Base-by-base conservation (phyloP, 805 yeast genomes). In the Starmerella stigmatis region DNA sequence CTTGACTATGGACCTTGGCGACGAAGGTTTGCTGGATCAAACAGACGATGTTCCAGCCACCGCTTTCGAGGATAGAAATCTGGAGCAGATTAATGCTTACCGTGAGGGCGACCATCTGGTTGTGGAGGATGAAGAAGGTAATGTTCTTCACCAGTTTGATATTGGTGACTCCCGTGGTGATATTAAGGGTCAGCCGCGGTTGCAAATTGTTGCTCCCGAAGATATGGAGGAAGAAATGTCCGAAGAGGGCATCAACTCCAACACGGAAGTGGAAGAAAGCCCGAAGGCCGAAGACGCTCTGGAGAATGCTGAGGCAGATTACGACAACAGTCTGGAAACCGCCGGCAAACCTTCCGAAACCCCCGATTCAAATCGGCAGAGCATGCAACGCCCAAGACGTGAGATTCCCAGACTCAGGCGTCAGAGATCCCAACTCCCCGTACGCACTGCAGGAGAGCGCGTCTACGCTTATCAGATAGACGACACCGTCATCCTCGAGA, bases 81-180 rank as follows among this genome's bases (percentile, higher is more conserved):
- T 58, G 23, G 47, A 51, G 5, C 62, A 57, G 16, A 45, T 58
- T 29, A 61, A 65, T 28, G 80, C 78, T 0, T 81, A 74, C 60
- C 76, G 75, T 38, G 94, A 86, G 54, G 95, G 94, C 21, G 56
- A 67, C 29, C 67, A 72, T 34, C 61, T 88, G 29, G 73, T 88
- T 43, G 70, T 89, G 45, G 98, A 89, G 60, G 92, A 86, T 62
- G 75, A 73, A 45, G 71, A 78, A 39, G 97, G 97, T 45, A 96
- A 88, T 59, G 72, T 86, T 35, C 57, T 89, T 41, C 78, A 75
- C 42, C 70, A 78, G 2, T 66, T 79, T 44, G 56, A 63, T 56
- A 60, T 71, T 13, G 58, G 63, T 29, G 39, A 45, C 19, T 20
- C 27, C 10, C 32, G 39, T 11, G 48, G 48, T 13, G 41, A 46